Base-by-base conservation (phyloP, 116 monocot species). In the Posidonia oceanica region DNA sequence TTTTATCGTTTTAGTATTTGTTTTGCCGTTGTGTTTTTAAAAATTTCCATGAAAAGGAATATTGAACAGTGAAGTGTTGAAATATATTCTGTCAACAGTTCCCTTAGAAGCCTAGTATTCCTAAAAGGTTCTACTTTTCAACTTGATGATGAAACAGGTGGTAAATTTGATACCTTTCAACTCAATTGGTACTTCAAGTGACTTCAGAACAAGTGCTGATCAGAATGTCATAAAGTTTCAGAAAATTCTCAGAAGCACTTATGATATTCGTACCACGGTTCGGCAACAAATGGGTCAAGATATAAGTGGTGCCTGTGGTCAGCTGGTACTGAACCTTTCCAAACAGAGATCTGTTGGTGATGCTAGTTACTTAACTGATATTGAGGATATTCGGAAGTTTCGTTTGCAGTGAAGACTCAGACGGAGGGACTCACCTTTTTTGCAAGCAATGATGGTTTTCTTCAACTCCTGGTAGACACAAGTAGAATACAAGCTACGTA, bases 161-260 rank as follows among this genome's bases (percentile, higher is more conserved):
- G 87, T 98, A 13, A 98, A 98, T 75, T 72, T 98, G 77, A 98
- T 98, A 86, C 98, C 93, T 4, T 98, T 84, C 75, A 98, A 98
- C 62, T 90, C 98, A 38, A 90, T 98, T 48, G 80, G 80, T 16
- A 77, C 36, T 40, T 79, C 84, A 70, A 87, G 86, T 66, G 44
- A 42, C 42, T 98, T 85, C 82, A 68, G 72, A 55, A 70, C 85
- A 41, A 92, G 85, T 63, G 75, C 61, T 37, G 79, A 86, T 15
- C 56, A 90, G 69, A 93, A 74, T 51, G 87, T 93, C 39, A 74
- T 44, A 52, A 83, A 20, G 29, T 98, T 98, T 65, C 98, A 98
- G 77, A 89, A 79, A 78, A 71, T 87, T 54, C 80, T 93, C 11
- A 81, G 93, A 76, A 84, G 86, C n/a, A 62, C 61, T 11, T 92